phyloP scores from a whole-genome alignment of 2,329 filamentous ascomycete genomes.

The Fusarium clavum region DNA sequence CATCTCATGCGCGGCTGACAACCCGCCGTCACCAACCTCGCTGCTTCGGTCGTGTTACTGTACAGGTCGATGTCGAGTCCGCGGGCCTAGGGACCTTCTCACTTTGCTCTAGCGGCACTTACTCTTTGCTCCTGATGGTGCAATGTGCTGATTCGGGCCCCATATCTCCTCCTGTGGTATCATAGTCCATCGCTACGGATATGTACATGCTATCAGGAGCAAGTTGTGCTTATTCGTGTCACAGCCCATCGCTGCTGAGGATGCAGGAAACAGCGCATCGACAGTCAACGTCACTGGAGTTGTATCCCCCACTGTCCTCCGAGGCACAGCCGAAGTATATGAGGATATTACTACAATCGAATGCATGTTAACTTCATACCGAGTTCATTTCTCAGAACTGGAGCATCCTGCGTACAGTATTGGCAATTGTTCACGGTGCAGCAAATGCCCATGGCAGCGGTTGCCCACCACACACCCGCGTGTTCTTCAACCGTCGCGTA shows the following conservation, averaged over 20 bases:
- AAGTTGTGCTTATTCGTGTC: conserved; percentile 7
- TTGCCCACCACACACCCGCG: conserved; percentile 19
- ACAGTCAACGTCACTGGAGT: conserved; percentile 29
- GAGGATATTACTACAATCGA: conserved; percentile 26
- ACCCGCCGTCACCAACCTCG: conserved; percentile 40
- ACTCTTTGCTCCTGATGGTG: not conserved
- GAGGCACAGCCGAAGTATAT: conserved; percentile 45
- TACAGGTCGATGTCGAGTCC: conserved; percentile 31
- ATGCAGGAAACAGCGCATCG: conserved; percentile 38
- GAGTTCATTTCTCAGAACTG: conserved; percentile 11
- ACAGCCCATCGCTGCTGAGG: conserved; percentile 18
- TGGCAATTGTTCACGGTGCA: conserved; percentile 14
- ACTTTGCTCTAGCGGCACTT: conserved; percentile 34
- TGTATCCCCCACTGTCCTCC: conserved; percentile 27
- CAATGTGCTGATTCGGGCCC: conserved; percentile 15
- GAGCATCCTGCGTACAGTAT: conserved; percentile 12
- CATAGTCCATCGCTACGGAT: not conserved
- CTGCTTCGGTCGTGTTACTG: conserved; percentile 16
- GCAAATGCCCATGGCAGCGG: conserved; percentile 28
- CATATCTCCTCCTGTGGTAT: conserved; percentile 7
- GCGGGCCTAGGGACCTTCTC: conserved; percentile 31
- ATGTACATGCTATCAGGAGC: conserved; percentile 5
- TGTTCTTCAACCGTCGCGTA: conserved; percentile 13
- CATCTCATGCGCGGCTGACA: conserved; percentile 40
- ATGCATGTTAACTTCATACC: conserved; percentile 18